Conservation (phyloP, 176 grass and related monocot genomes). For the Calamus simplicifolius region DNA sequence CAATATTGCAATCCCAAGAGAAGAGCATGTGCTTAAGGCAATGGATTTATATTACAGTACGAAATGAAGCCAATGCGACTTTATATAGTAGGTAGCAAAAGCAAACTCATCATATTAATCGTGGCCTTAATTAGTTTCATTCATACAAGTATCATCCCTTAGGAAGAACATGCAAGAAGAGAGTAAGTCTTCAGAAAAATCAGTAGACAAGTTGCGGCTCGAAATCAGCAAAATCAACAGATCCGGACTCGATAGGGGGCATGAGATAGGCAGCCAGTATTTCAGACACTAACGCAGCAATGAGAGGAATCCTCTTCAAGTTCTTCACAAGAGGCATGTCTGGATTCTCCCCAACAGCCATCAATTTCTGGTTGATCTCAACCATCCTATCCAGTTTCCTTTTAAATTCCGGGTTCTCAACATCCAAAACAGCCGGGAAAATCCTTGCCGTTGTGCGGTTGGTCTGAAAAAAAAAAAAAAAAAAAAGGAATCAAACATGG, state of each 20-base stretch:
- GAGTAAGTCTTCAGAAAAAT: conserved; percentile 2
- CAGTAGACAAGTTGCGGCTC: conserved; percentile 87
- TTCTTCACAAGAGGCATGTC: conserved; percentile 70
- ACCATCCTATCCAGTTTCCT: conserved; percentile 91
- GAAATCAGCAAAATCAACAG: conserved; percentile 86
- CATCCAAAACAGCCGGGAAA: conserved; percentile 84
- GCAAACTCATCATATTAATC: too few relatives aligned
- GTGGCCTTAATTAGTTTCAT: too few relatives aligned
- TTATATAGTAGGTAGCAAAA: too few relatives aligned
- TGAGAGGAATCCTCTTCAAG: conserved; percentile 81
- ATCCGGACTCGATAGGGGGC: conserved; percentile 82
- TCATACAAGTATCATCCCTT: too few relatives aligned
- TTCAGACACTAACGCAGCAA: conserved; percentile 63
- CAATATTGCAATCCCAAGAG: too few relatives aligned
- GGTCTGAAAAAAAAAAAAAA: conserved; percentile 44
- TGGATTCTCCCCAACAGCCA: conserved; percentile 30
- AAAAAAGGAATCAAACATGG: too few relatives aligned
- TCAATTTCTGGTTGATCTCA: conserved; percentile 60
- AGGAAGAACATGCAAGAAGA: too few relatives aligned
- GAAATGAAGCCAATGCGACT: too few relatives aligned
- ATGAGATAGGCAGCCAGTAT: conserved; percentile 84
- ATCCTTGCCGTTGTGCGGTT: conserved; percentile 89
- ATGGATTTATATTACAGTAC: too few relatives aligned
- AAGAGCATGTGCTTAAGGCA: too few relatives aligned
- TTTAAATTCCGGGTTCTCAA: conserved; percentile 97